Evolutionary conservation across 2,329 filamentous ascomycete genomes (phyloP).

Genomic region (Colletotrichum shisoi): DNA sequence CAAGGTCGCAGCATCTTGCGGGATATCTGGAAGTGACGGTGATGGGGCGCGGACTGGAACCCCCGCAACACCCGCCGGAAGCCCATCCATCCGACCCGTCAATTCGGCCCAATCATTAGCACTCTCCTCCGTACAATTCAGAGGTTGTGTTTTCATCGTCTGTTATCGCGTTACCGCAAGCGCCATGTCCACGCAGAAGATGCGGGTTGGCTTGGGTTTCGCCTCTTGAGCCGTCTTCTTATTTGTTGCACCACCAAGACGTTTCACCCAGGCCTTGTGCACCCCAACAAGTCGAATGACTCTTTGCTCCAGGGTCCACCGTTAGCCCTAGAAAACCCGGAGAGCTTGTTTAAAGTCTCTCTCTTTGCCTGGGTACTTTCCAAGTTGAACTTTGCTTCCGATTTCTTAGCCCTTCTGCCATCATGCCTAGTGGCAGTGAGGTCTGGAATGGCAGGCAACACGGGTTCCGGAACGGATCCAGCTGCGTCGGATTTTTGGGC

Average conservation of each 20-base stretch:
- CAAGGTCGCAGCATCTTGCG: neutral
- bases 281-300: slow-evolving; percentile 71
- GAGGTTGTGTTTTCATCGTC: neutral
- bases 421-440: neutral
- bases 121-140: neutral
- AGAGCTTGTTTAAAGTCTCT: slow-evolving; percentile 43
- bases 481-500: slow-evolving; percentile 61
- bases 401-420: neutral
- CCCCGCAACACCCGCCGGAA: no score
- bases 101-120: no score
- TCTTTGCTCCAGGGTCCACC: slow-evolving; percentile 74
- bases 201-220: neutral
- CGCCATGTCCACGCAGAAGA: neutral
- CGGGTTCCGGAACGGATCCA: slow-evolving; percentile 55
- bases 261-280: slow-evolving; percentile 58
- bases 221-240: neutral
- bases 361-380: no score
- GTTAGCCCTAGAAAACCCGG: slow-evolving; percentile 59
- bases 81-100: neutral
- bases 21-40: neutral
- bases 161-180: neutral
- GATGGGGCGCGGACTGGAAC: neutral
- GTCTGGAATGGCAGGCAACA: slow-evolving; percentile 46
- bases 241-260: neutral
- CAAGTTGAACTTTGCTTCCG: neutral